Evolutionary conservation across 768 basidiomycete species (phyloP).

Genomic region (Thelephora aurantiotincta): DNA sequence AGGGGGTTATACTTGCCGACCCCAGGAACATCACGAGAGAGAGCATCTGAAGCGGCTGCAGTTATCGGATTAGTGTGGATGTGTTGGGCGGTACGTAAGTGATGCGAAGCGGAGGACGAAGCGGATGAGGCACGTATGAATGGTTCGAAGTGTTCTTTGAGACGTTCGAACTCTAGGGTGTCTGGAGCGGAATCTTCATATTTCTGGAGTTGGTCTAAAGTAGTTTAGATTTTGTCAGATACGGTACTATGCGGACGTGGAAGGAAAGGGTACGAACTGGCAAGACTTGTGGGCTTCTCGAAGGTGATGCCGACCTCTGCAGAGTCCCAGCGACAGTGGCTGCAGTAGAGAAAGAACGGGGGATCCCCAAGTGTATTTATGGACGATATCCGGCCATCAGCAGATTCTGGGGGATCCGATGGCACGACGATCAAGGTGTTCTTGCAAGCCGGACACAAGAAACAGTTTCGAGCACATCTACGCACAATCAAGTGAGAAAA

Average conservation of each 20-base stretch:
- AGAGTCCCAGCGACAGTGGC: slow-evolving; percentile 92
- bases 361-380: slow-evolving; percentile 60
- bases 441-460: slow-evolving; percentile 86
- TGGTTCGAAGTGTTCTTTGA: slow-evolving; percentile 96
- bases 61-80: slow-evolving; percentile 71
- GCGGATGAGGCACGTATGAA: slow-evolving; percentile 78
- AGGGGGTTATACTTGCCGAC: slow-evolving; percentile 66
- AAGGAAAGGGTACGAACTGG: slow-evolving; percentile 43
- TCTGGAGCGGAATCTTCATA: slow-evolving; percentile 78
- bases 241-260: no score
- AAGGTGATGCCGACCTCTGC: slow-evolving; percentile 84
- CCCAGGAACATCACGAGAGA: slow-evolving; percentile 79
- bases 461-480: slow-evolving; percentile 97
- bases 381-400: slow-evolving; percentile 36
- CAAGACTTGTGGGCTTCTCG: slow-evolving; percentile 92
- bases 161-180: slow-evolving; percentile 77
- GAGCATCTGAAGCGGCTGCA: slow-evolving; percentile 78
- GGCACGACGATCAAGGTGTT: slow-evolving; percentile 87
- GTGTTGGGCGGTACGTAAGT: slow-evolving; percentile 33
- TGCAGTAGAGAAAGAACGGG: slow-evolving; percentile 85
- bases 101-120: slow-evolving; percentile 41
- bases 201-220: slow-evolving; percentile 81
- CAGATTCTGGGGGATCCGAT: slow-evolving; percentile 60
- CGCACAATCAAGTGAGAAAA: slow-evolving; percentile 1
- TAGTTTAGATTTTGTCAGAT: background rate